phyloP scores from a whole-genome alignment of 73 alveolate genomes.

The Urostyla sp. region DNA sequence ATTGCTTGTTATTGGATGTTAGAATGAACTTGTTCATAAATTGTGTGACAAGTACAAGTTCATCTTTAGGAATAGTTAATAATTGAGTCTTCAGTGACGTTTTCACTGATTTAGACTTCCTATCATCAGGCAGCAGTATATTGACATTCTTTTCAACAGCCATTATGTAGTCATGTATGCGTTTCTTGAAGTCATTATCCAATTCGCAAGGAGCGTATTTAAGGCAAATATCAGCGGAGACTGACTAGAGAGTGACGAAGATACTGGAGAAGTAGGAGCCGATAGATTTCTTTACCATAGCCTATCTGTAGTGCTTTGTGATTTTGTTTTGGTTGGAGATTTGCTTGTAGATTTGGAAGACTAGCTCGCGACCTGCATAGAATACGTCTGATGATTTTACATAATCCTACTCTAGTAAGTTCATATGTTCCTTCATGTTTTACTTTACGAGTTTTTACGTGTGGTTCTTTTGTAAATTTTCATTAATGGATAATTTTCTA shows the following conservation, averaged over 20 bases:
- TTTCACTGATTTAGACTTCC: not conserved
- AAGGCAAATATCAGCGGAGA: too few relatives aligned
- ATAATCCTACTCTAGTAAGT: too few relatives aligned
- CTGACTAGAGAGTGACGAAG: too few relatives aligned
- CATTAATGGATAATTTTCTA: slow-evolving; percentile 28
- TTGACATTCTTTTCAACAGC: not conserved
- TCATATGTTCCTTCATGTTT: too few relatives aligned
- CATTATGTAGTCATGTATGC: slow-evolving; percentile 18
- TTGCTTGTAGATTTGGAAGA: slow-evolving; percentile 15
- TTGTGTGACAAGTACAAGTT: not conserved
- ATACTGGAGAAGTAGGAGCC: not conserved
- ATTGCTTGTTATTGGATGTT: not conserved
- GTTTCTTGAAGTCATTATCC: not conserved
- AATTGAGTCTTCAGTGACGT: not conserved
- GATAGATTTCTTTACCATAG: slow-evolving; percentile 1
- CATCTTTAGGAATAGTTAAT: slow-evolving; percentile 27
- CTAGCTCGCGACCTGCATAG: slow-evolving; percentile 9
- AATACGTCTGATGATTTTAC: not conserved
- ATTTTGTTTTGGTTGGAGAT: not conserved
- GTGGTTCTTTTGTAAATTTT: slow-evolving; percentile 15
- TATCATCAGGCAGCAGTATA: not conserved
- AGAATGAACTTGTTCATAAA: slow-evolving; percentile 10
- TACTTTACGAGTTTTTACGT: too few relatives aligned
- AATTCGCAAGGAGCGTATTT: not conserved
- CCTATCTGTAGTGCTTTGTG: not conserved